Conservation (phyloP, 1,284 basidiomycete species). For the Sparassis latifolia region DNA sequence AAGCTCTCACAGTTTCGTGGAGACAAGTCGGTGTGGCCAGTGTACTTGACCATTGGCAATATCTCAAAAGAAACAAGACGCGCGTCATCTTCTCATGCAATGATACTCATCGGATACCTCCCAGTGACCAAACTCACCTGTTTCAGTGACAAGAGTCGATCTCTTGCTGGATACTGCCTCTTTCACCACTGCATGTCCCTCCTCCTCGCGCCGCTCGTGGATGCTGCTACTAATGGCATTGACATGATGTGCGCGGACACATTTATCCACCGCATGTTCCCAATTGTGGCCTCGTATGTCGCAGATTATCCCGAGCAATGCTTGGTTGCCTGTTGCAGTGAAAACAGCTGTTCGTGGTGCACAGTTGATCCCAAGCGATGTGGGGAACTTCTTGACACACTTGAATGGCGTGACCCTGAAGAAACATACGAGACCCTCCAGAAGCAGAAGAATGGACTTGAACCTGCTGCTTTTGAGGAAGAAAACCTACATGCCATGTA, state of each 20-base stretch:
- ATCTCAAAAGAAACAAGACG: slow-evolving; percentile 13
- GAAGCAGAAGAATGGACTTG: background rate
- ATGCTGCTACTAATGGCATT: slow-evolving; percentile 15
- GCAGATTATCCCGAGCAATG: slow-evolving; percentile 21
- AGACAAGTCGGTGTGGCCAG: slow-evolving; percentile 17
- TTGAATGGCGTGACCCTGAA: background rate
- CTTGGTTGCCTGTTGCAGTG: slow-evolving; percentile 14
- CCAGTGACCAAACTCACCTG: slow-evolving; percentile 16
- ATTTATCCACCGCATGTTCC: slow-evolving; percentile 11
- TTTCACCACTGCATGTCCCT: too few relatives aligned
- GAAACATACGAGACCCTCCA: too few relatives aligned
- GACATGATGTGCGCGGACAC: too few relatives aligned
- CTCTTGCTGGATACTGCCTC: slow-evolving; percentile 12
- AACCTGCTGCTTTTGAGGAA: slow-evolving; percentile 2
- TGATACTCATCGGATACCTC: slow-evolving; percentile 23
- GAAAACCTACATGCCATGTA: slow-evolving; percentile 9
- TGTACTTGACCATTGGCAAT: slow-evolving; percentile 22
- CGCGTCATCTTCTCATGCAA: slow-evolving; percentile 14
- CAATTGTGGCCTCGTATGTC: slow-evolving; percentile 20
- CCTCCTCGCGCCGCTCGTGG: slow-evolving; percentile 13
- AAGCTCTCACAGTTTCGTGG: slow-evolving; percentile 13
- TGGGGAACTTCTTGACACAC: slow-evolving; percentile 6
- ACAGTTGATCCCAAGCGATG: slow-evolving; percentile 7
- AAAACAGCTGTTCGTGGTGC: slow-evolving; percentile 15
- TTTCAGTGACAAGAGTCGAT: slow-evolving; percentile 10